Evolutionary conservation across 2,329 filamentous ascomycete genomes (phyloP).

Genomic region (Exserohilum turcica): DNA sequence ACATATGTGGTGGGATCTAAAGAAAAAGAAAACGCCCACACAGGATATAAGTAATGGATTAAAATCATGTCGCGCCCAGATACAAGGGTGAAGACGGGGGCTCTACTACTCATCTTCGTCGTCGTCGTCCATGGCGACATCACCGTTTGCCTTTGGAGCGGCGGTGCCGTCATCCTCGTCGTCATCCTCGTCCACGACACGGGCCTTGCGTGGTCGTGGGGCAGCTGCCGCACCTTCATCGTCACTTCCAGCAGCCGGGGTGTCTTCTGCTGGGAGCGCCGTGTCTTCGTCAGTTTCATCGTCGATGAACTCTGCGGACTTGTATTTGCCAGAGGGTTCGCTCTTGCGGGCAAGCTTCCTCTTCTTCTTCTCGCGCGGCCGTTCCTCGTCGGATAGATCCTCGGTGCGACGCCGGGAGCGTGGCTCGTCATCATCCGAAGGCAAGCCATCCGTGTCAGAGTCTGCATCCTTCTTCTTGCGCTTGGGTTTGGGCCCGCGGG

Average conservation of each 20-base stretch:
- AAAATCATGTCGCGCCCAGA: not conserved
- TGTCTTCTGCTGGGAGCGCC: conserved; percentile 23
- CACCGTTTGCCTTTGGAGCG: conserved; percentile 28
- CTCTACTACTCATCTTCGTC: conserved; percentile 37
- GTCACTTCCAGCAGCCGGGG: not conserved
- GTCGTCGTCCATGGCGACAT: conserved; percentile 37
- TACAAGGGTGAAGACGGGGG: not conserved
- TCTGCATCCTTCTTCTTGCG: conserved; percentile 67
- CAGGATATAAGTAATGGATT: not conserved
- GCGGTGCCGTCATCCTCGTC: conserved; percentile 34
- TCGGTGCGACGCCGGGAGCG: conserved; percentile 46
- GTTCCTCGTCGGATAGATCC: conserved; percentile 61
- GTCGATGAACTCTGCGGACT: conserved; percentile 82
- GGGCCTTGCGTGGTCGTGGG: conserved; percentile 36
- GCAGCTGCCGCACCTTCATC: conserved; percentile 22
- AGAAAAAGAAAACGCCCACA: conserved; percentile 1
- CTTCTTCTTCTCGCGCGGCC: conserved; percentile 66
- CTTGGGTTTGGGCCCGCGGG: conserved; percentile 53
- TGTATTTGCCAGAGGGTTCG: conserved; percentile 68
- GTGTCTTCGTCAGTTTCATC: conserved; percentile 60
- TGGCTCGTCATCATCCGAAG: conserved; percentile 46
- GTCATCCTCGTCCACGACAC: conserved; percentile 44
- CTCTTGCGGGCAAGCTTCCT: conserved; percentile 63
- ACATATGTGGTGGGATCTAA: not conserved
- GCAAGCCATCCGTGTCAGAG: conserved; percentile 52